Evolutionary conservation across 2,329 filamentous ascomycete genomes (phyloP), one percentile per base, ranked within the genome.

Genomic region (Coniochaeta ligniaria): DNA sequence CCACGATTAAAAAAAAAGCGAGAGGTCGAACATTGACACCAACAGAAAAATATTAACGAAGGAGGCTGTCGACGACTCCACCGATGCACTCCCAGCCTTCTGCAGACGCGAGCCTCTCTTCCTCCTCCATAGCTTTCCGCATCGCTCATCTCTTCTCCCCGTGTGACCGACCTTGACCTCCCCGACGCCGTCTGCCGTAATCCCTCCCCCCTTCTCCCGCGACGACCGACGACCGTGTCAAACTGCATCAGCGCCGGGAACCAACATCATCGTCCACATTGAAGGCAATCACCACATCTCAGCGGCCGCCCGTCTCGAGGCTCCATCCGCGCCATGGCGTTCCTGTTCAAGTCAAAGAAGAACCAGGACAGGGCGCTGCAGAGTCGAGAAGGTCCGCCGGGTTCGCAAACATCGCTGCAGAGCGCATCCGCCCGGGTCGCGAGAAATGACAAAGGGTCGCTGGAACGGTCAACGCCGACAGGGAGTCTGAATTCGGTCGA

Each of bases 281-380:
- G 56, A 45, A 41, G 56, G 24, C 56, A 58, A 33, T 17, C 36
- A 45, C 22, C 3, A 16, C 28, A 55, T 26, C 33, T 24, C 28
- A 54, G 33, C 22, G 43, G 68, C 73, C 73, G 71, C 71, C 68
- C 69, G 71, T 73, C 74, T 72, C 64, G 73, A 70, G 71, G 69
- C 68, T 72, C 36, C 58, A 64, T 68, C 70, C 74, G 80, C 74
- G 80, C 74, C 75, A 92, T 92, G 89, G 87, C 89, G 66, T 92
- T 92, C 75, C 82, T 92, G 63, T 92, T 92, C 80, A 91, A 91
- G 74, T 90, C 87, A 60, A 92, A 92, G 77, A 92, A 91, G 76
- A 83, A 84, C 71, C 86, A 89, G 73, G 47, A 88, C 68, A 83
- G 86, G 71, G 77, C 76, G 61, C 72, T 83, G 66, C 76, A 79